These are phyloP conservation scores for Vigna angularis DNA, from an alignment of 306 rosid species.

Conservation along the genomic window DNA sequence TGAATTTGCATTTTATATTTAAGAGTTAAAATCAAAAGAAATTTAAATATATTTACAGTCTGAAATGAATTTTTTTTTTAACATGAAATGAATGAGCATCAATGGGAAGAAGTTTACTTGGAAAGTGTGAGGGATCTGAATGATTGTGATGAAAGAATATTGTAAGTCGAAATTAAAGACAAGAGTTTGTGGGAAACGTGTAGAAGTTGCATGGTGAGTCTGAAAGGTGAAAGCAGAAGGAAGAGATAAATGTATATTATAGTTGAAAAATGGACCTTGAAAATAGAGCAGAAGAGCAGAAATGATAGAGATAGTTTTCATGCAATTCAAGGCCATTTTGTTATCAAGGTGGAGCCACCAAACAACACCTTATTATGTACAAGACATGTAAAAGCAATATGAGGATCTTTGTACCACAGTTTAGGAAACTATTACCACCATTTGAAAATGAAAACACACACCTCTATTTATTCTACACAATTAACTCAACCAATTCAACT, in stretches of 20 bases:
- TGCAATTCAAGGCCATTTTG: slow-evolving; percentile 41
- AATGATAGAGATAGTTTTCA: slow-evolving; percentile 43
- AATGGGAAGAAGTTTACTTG: neutral
- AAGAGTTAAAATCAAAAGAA: too few species aligned
- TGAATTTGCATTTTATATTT: too few species aligned
- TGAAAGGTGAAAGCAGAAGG: slow-evolving; percentile 34
- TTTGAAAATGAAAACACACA: slow-evolving; percentile 29
- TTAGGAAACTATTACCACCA: neutral
- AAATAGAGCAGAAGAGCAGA: slow-evolving; percentile 31
- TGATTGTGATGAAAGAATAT: neutral
- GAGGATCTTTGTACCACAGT: slow-evolving; percentile 28
- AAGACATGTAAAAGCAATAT: slow-evolving; percentile 4
- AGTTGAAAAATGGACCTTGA: slow-evolving; percentile 37
- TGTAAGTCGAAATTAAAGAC: slow-evolving; percentile 1
- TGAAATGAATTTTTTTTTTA: too few species aligned
- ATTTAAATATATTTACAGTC: too few species aligned
- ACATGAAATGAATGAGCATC: neutral
- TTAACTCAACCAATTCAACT: neutral
- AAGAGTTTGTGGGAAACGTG: slow-evolving; percentile 21
- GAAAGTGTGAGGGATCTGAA: neutral
- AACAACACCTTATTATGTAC: neutral
- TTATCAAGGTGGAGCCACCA: slow-evolving; percentile 48
- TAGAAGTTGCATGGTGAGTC: slow-evolving; percentile 17
- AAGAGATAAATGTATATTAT: too few species aligned
- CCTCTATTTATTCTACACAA: neutral